phyloP scores from a whole-genome alignment of 2,329 filamentous ascomycete genomes.

The Fusarium subglutinans region DNA sequence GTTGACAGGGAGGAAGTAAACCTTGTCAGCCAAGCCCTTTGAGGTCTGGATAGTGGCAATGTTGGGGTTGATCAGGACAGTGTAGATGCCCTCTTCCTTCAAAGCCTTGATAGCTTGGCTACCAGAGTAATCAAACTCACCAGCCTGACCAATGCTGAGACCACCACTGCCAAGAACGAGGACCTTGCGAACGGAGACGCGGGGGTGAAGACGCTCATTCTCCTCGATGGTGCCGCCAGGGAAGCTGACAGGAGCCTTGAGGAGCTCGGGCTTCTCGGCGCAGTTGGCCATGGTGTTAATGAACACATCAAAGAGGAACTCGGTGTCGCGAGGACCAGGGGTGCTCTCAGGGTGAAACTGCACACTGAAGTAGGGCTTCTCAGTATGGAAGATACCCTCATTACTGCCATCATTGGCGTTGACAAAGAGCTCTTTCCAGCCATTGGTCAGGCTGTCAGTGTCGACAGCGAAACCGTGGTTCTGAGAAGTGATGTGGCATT shows the following conservation, averaged over 20 bases:
- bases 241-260: slow-evolving; percentile 82
- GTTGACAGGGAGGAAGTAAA: slow-evolving; percentile 97
- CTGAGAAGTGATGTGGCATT: slow-evolving; percentile 98
- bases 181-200: slow-evolving; percentile 90
- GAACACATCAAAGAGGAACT: slow-evolving; percentile 97
- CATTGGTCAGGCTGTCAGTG: slow-evolving; percentile 74
- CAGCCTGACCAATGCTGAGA: slow-evolving; percentile 95
- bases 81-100: slow-evolving; percentile 98
- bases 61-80: slow-evolving; percentile 97
- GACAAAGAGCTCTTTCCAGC: slow-evolving; percentile 94
- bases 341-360: slow-evolving; percentile 99
- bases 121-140: slow-evolving; percentile 98
- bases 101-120: slow-evolving; percentile 98
- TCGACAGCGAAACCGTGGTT: slow-evolving; percentile 98
- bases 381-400: slow-evolving; percentile 91
- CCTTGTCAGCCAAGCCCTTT: slow-evolving; percentile 96
- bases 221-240: slow-evolving; percentile 85
- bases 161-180: slow-evolving; percentile 94
- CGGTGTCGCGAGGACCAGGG: slow-evolving; percentile 92
- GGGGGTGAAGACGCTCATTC: slow-evolving; percentile 79
- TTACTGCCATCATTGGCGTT: slow-evolving; percentile 99
- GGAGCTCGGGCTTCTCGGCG: slow-evolving; percentile 70
- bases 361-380: slow-evolving; percentile 96
- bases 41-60: slow-evolving; percentile 99
- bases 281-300: slow-evolving; percentile 83